A percentile compares a stretch with the other conserved stretches of the same genome.
Evolutionary conservation across 192 early-diverging fungal species (phyloP).

Genomic region (Rhizophagus prolifer): DNA sequence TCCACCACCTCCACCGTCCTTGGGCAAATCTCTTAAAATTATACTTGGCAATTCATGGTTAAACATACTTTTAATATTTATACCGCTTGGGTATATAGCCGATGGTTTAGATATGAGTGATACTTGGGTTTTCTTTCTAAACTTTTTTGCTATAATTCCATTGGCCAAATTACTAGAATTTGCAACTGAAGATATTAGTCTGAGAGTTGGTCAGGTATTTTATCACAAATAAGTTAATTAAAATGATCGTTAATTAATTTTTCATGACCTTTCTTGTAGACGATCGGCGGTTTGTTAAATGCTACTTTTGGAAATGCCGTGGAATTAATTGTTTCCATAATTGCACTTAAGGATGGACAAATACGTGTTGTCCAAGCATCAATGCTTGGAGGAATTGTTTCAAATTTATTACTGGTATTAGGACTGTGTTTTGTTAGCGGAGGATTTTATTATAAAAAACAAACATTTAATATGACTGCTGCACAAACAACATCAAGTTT

Average conservation of each 20-base stretch:
- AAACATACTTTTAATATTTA: too few species aligned
- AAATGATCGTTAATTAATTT: slow-evolving; percentile 32
- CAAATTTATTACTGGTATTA: slow-evolving; percentile 83
- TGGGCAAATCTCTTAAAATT: too few species aligned
- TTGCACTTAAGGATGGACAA: slow-evolving; percentile 61
- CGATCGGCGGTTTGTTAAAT: slow-evolving; percentile 59
- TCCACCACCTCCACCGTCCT: too few species aligned
- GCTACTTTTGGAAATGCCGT: slow-evolving; percentile 83
- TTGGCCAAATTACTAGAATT: slow-evolving; percentile 84
- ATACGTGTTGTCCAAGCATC: slow-evolving; percentile 63
- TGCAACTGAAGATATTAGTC: slow-evolving; percentile 70
- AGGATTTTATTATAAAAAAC: slow-evolving; percentile 29
- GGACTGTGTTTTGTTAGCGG: slow-evolving; percentile 57
- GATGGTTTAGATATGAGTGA: slow-evolving; percentile 53
- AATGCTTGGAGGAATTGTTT: slow-evolving; percentile 80
- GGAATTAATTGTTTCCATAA: slow-evolving; percentile 79
- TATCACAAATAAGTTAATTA: background rate
- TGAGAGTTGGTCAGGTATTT: slow-evolving; percentile 62
- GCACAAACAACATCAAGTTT: slow-evolving; percentile 71
- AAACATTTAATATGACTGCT: slow-evolving; percentile 68
- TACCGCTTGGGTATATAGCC: slow-evolving; percentile 74
- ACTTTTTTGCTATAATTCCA: slow-evolving; percentile 87
- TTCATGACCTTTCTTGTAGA: too few species aligned
- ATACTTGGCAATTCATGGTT: too few species aligned
- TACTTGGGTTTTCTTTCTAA: slow-evolving; percentile 70